Base-by-base conservation (phyloP, 2,329 filamentous ascomycete species). In the Apiospora phragmitis region DNA sequence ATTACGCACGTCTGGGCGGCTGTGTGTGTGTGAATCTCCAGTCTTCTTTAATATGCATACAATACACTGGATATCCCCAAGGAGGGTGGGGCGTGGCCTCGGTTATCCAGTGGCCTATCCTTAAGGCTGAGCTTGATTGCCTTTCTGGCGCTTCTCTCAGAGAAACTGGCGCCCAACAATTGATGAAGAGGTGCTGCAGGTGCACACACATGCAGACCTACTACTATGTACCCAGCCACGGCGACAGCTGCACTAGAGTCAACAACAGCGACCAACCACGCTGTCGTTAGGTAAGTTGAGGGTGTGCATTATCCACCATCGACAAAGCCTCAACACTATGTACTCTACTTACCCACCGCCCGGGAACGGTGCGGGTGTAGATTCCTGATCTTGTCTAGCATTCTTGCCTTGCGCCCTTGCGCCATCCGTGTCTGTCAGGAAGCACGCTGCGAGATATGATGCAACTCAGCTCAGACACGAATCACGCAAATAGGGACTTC, bases 1-100 rank as follows among this genome's bases (percentile, higher is more conserved):
- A 62, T 62, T 62, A 38, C 55, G 55, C 32, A 62, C 55, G 35
- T 62, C 55, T 38, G 55, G 55, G 55, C 55, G 55, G 55, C 55
- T 38, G 55, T 38, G 55, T 62, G 55, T 59, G 18, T 16, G 49
- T 18, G 26, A 21, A 32, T 32, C 29, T 38, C 55, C 55, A 62
- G 55, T 62, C 32, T 62, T 62, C 29, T 38, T 62, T n/a, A 62
- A 14, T 62, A 62, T 38, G 4, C 9, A n/a, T 26, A 26, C 5
- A n/a, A 24, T 16, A 59, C 29, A 18, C 29, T 59, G 51, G 21
- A 38, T n/a, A 12, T 62, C 51, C 24, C 12, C 18, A 12, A 35
- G 29, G 16, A 35, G 29, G 51, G 51, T 35, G 29, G 51, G 29
- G 29, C 26, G 1, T 26, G 3, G 29, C 55, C 29, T 38, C n/a